A percentile compares a stretch with the other conserved stretches of the same genome.
Conservation (phyloP, 164 flowering plant species). For the grape (Vitis vinifera) region DNA sequence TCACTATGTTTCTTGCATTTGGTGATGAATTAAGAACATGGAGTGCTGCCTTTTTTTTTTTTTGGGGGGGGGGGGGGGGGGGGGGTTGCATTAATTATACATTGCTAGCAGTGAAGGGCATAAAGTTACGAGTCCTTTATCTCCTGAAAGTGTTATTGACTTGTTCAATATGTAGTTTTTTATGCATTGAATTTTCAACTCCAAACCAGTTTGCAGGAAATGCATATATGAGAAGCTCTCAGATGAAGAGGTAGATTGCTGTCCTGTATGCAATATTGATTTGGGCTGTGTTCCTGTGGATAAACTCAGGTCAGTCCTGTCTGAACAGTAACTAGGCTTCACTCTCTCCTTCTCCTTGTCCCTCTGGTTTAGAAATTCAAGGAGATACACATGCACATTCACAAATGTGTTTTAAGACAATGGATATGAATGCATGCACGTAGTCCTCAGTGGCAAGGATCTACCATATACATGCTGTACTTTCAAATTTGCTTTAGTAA, state of each 20-base stretch:
- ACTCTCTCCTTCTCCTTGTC: background rate
- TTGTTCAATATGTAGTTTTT: background rate
- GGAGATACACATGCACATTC: background rate
- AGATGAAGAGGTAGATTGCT: conserved; percentile 80
- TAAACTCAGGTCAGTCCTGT: conserved; percentile 66
- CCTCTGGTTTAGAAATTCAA: too few relatives aligned
- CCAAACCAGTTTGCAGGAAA: conserved; percentile 81
- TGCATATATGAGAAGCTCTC: conserved; percentile 83
- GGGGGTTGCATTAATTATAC: too few relatives aligned
- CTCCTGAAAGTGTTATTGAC: background rate
- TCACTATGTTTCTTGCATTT: too few relatives aligned
- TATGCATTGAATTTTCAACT: conserved; percentile 7
- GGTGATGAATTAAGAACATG: too few relatives aligned
- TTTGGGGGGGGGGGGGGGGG: too few relatives aligned
- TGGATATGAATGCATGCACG: too few relatives aligned
- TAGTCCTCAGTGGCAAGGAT: too few relatives aligned
- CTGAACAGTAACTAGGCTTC: background rate
- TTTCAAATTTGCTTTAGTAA: too few relatives aligned
- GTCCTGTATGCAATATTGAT: conserved; percentile 87
- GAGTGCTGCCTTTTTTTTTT: too few relatives aligned
- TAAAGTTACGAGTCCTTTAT: background rate
- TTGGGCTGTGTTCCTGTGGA: conserved; percentile 83
- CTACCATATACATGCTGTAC: too few relatives aligned
- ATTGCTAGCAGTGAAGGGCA: too few relatives aligned
- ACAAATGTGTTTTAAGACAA: too few relatives aligned